phyloP scores from a whole-genome alignment of 78 protist genomes.

The Speleostelium caveatum region DNA sequence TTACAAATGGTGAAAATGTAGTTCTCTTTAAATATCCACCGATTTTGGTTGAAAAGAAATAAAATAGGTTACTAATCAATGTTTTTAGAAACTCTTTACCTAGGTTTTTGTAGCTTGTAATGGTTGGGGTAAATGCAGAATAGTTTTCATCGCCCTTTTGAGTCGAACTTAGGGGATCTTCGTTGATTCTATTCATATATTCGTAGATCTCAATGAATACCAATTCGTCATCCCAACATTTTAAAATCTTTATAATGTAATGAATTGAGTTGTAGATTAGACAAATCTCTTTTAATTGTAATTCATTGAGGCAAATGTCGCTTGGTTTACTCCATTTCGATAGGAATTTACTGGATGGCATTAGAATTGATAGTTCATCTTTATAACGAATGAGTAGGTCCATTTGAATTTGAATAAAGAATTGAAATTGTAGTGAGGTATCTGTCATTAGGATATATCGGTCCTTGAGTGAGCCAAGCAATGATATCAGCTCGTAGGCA shows the following conservation, averaged over 20 bases:
- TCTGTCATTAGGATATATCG: slow-evolving; percentile 30
- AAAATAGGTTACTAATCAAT: slow-evolving; percentile 20
- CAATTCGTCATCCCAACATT: slow-evolving; percentile 65
- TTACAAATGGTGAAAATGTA: background rate
- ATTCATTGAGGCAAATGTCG: background rate
- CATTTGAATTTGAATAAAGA: slow-evolving; percentile 58
- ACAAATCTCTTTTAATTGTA: slow-evolving; percentile 18
- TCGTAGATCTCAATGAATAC: slow-evolving; percentile 36
- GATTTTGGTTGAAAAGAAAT: slow-evolving; percentile 3
- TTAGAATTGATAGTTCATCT: slow-evolving; percentile 4
- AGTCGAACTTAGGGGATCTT: background rate
- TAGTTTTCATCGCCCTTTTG: slow-evolving; percentile 15
- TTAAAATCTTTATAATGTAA: slow-evolving; percentile 11
- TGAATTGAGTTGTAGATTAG: slow-evolving; percentile 24
- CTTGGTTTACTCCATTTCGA: background rate
- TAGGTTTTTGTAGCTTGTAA: slow-evolving; percentile 11
- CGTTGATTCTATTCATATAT: slow-evolving; percentile 23
- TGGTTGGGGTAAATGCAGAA: slow-evolving; percentile 42
- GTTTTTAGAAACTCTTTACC: slow-evolving; percentile 22
- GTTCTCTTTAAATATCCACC: slow-evolving; percentile 11
- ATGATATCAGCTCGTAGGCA: slow-evolving; percentile 22
- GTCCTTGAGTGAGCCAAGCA: slow-evolving; percentile 21
- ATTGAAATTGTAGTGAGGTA: slow-evolving; percentile 13
- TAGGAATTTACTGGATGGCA: background rate
- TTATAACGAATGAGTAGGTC: slow-evolving; percentile 27